Base-by-base conservation (phyloP, 2,329 filamentous ascomycete species). In the Arthrobotrys musiformis region DNA sequence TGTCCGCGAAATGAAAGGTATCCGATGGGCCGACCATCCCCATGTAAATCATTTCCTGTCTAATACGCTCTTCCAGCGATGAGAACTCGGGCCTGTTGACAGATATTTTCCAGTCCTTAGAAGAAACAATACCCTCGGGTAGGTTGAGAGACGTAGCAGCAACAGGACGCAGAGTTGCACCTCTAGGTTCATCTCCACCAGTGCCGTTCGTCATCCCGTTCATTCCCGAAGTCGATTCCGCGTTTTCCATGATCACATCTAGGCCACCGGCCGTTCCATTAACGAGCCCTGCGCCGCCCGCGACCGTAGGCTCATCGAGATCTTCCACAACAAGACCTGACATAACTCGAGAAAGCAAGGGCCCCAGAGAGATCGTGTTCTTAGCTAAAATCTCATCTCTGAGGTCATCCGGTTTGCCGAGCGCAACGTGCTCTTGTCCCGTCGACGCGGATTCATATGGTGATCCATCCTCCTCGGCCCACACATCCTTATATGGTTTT, bases 401-500 rank as follows among this genome's bases (percentile, higher is more conserved):
- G 86, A 99, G 90, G 79, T 92, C 89, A 42, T 98, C 94, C 67
- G 97, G 93, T 79, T 85, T 92, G 22, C 95, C 94, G 42, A 68
- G 66, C 64, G 67, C 67, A 76, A 79, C 6, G 61, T 78, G 58
- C 70, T 79, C 64, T 50, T 78, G 67, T 42, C 79, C 48, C 26
- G 73, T 40, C 60, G 68, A 52, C 44, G 70, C 30, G 19, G 79
- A 42, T 28, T 67, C 30, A 37, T 40, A 90, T 87, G 86, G 93
- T 91, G 56, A 89, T 86, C 93, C 93, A 81, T 99, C 95, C 82
- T 99, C 95, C 80, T 97, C 93, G 0, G 93, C 91, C 95, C 95
- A 99, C 8, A 94, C 87, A 76, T 98, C 94, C 24, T 89, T 90
- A 84, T 98, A 99, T 81, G 93, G 91, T 83, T 92, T 92, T 52